These are phyloP conservation scores for Quercus variabilis DNA, from an alignment of 306 rosid species.

Conservation along the genomic window DNA sequence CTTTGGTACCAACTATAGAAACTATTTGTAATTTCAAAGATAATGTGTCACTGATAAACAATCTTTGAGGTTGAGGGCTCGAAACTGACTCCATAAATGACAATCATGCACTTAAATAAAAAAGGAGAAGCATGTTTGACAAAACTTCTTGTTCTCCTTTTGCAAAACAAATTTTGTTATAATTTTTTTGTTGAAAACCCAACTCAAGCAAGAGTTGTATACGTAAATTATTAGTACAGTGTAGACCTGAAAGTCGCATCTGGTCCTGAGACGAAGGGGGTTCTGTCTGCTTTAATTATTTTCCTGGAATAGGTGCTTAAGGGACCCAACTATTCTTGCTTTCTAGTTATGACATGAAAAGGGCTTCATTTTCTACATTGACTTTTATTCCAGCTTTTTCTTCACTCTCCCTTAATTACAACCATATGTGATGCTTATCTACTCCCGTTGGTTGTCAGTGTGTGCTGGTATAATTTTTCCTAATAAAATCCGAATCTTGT, in stretches of 20 bases:
- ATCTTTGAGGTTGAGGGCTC: background rate
- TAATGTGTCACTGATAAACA: background rate
- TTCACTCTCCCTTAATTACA: background rate
- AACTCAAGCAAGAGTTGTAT: background rate
- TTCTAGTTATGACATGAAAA: background rate
- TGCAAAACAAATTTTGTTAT: background rate
- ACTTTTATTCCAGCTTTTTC: background rate
- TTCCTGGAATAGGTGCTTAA: background rate
- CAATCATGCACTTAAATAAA: background rate
- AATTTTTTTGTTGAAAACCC: background rate
- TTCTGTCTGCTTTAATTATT: background rate
- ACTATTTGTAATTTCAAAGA: background rate
- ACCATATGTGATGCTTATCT: background rate
- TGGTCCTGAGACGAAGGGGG: background rate
- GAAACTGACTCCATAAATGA: background rate
- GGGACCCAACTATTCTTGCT: background rate
- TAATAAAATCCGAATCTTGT: constrained; percentile 26
- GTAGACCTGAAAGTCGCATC: background rate
- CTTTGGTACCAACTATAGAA: background rate
- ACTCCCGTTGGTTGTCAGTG: constrained; percentile 28
- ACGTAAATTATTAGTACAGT: background rate
- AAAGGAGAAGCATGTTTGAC: background rate
- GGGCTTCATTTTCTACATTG: constrained; percentile 4
- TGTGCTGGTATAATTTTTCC: constrained; percentile 31
- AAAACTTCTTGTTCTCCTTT: background rate